Base-by-base conservation (phyloP, 306 rosid genomes). In the Vigna angularis region DNA sequence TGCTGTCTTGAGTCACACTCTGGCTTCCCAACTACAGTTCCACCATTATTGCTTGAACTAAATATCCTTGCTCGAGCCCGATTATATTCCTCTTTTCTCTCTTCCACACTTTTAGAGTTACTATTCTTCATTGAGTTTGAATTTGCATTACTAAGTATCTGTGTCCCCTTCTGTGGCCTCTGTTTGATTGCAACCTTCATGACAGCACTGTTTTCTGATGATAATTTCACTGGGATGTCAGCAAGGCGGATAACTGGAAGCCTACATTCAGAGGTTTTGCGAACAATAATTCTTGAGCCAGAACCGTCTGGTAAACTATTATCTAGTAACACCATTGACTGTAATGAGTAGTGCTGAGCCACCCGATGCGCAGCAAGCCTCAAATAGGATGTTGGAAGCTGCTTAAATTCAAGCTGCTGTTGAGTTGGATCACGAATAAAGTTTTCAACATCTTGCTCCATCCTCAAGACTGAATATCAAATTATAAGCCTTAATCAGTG, bases 291-390 rank as follows among this genome's bases (percentile, higher is more conserved):
- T 83, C 88, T 89, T n/a, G 96, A 91, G 65, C 99, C 98, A 65
- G 97, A 87, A 49, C 98, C 97, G 87, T 95, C 99, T 18, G 96
- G 91, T 32, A 87, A 81, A 83, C 87, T 86, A 84, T 89, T 90
- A 81, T 95, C 99, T 80, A 89, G 74, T 70, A 92, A 86, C 81
- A 95, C 99, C 99, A 95, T 91, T 67, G 99, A 91, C 88, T 92
- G 97, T 85, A 95, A 79, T 0, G 88, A 87, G 79, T 95, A 95
- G 83, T 95, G 99, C 77, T 95, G 99, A 30, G 99, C 99, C 51
- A 95, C 92, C 59, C 99, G 95, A 82, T 95, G 99, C 16, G 99
- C 99, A 79, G 99, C 99, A 87, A 95, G 74, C 62, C 99, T 89
- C 57, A 95, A 88, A 83, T 95, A 95, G 77, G 99, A 95, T 62